A percentile compares a stretch with the other conserved stretches of the same genome.
These are phyloP conservation scores for Aspergillus ellipticus DNA, from an alignment of 495 filamentous ascomycete species.

Conservation along the genomic window DNA sequence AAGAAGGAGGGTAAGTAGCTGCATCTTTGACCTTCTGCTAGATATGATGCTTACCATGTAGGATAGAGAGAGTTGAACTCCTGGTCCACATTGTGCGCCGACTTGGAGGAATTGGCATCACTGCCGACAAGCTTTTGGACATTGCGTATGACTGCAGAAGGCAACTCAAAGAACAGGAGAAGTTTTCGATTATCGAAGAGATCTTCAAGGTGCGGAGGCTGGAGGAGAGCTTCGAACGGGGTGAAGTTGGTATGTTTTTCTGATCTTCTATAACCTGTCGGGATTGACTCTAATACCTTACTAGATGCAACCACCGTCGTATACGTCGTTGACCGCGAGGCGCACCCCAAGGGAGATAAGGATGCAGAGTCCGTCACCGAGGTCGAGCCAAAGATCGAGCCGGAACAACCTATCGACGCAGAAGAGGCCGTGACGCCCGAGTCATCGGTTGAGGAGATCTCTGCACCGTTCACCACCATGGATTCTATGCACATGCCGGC, in stretches of 20 bases:
- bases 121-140: constrained; percentile 39
- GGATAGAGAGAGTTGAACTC: constrained; percentile 37
- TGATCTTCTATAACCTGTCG: neutral
- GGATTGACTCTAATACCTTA: neutral
- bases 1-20: constrained; percentile 64
- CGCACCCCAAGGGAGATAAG: constrained; percentile 36
- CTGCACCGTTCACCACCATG: constrained; percentile 28
- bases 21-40: neutral
- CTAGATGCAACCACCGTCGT: constrained; percentile 35
- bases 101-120: constrained; percentile 32
- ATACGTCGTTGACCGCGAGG: constrained; percentile 37
- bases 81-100: constrained; percentile 46
- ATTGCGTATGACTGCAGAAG: constrained; percentile 40
- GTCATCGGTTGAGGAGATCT: constrained; percentile 30
- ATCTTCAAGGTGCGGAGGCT: constrained; percentile 51
- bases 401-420: constrained; percentile 19
- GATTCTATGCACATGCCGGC: constrained; percentile 21
- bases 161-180: constrained; percentile 32
- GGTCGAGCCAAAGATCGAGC: constrained; percentile 21
- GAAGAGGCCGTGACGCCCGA: constrained; percentile 30
- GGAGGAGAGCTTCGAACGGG: constrained; percentile 49
- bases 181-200: constrained; percentile 46
- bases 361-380: constrained; percentile 32
- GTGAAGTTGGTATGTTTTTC: constrained; percentile 47
- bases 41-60: constrained; percentile 1